Evolutionary conservation across 2,329 filamentous ascomycete genomes (phyloP).

Genomic region (Cladosporium sp.): DNA sequence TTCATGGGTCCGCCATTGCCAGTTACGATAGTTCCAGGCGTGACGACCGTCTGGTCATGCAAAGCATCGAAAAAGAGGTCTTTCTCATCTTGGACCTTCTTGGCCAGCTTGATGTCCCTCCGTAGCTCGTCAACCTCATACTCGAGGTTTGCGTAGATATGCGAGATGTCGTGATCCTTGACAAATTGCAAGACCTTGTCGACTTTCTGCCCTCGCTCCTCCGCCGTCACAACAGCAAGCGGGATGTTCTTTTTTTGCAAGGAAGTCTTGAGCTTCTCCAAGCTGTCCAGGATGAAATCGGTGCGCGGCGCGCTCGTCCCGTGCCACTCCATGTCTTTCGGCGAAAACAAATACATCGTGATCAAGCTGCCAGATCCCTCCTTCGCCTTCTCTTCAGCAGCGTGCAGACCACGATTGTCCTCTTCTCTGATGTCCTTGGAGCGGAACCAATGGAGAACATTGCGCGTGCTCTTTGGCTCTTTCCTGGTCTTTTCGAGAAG

Average conservation of each 20-base stretch:
- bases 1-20: conserved; percentile 50
- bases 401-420: conserved; percentile 51
- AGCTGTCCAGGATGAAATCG: conserved; percentile 50
- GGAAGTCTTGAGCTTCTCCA: conserved; percentile 48
- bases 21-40: conserved; percentile 47
- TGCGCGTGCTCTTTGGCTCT: conserved; percentile 39
- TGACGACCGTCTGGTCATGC: conserved; percentile 53
- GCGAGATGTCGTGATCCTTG: conserved; percentile 46
- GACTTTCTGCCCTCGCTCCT: conserved; percentile 45
- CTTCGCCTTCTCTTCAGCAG: conserved; percentile 49
- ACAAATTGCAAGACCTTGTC: conserved; percentile 46
- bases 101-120: conserved; percentile 47
- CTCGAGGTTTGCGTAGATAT: conserved; percentile 63
- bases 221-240: conserved; percentile 46
- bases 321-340: conserved; percentile 53
- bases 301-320: conserved; percentile 50
- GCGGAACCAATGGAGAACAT: conserved; percentile 54
- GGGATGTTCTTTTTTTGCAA: conserved; percentile 52
- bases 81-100: conserved; percentile 36
- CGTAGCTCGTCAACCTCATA: conserved; percentile 90
- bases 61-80: conserved; percentile 45
- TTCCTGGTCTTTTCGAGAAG: conserved; percentile 43
- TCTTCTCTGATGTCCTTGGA: conserved; percentile 52
- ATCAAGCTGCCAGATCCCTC: conserved; percentile 46
- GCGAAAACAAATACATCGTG: conserved; percentile 49